Evolutionary conservation across 257 asterid genomes (phyloP).

Genomic region (Solanum peruvianum): DNA sequence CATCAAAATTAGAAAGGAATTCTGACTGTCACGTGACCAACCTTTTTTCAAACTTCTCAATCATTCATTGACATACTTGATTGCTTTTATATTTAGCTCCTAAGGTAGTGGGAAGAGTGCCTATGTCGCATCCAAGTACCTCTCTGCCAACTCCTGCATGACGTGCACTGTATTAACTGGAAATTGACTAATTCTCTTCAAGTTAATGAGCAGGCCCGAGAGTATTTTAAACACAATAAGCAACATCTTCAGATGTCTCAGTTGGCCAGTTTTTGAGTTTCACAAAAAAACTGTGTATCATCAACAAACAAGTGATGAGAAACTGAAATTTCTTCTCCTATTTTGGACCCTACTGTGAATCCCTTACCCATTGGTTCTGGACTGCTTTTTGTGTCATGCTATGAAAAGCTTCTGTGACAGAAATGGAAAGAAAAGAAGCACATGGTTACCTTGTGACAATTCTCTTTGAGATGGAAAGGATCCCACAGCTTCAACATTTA

Average conservation of each 20-base stretch:
- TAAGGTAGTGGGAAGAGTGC: background rate
- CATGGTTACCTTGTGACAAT: background rate
- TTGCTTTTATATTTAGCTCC: background rate
- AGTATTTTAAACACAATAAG: background rate
- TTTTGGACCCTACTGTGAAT: background rate
- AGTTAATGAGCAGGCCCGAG: background rate
- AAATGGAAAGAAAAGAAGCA: background rate
- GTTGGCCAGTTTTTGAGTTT: background rate
- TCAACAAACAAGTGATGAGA: background rate
- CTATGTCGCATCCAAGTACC: background rate
- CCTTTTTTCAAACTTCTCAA: background rate
- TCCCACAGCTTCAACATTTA: background rate
- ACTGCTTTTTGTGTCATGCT: background rate
- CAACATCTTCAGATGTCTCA: background rate
- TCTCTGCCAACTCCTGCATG: background rate
- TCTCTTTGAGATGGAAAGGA: background rate
- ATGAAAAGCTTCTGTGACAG: background rate
- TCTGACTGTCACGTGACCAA: background rate
- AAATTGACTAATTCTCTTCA: background rate
- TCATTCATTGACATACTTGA: background rate
- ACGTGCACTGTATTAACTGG: background rate
- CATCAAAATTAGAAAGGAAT: background rate
- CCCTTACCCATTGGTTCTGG: background rate
- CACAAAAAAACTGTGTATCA: background rate
- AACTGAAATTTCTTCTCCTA: background rate